phyloP scores from a whole-genome alignment of 805 yeast genomes.

The Monosporozyma yasuniensis region DNA sequence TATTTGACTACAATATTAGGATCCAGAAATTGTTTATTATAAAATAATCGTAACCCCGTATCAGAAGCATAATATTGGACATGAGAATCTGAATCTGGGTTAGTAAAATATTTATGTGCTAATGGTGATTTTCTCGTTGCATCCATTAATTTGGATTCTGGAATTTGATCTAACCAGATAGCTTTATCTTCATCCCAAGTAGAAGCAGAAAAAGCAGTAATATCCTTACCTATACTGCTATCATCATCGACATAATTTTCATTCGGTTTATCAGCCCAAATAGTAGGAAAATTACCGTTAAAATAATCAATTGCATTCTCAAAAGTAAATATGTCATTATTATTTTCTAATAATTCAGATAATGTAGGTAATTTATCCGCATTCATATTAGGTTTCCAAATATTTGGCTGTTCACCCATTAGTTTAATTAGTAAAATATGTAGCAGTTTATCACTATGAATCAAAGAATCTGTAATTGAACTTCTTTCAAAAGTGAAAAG shows the following conservation, averaged over 20 bases:
- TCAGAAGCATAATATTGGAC: constrained; percentile 66
- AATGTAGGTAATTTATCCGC: constrained; percentile 42
- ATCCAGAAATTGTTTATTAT: constrained; percentile 32
- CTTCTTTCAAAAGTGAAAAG: constrained; percentile 61
- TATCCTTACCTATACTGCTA: neutral
- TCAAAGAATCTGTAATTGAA: constrained; percentile 44
- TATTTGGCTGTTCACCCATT: constrained; percentile 59
- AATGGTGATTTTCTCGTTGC: constrained; percentile 46
- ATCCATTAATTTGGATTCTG: constrained; percentile 8
- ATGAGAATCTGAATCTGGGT: constrained; percentile 80
- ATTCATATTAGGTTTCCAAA: constrained; percentile 51
- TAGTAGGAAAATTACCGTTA: neutral
- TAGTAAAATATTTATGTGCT: constrained; percentile 68
- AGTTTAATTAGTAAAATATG: constrained; percentile 51
- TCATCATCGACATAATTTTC: neutral
- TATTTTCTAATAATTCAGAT: constrained; percentile 26
- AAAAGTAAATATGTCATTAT: constrained; percentile 29
- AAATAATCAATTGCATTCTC: constrained; percentile 16
- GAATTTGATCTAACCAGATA: constrained; percentile 12
- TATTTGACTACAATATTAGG: constrained; percentile 29
- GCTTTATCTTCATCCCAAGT: neutral
- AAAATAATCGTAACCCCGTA: constrained; percentile 55
- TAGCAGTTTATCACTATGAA: constrained; percentile 56
- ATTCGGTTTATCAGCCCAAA: neutral
- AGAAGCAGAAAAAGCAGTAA: neutral